Base-by-base conservation (phyloP, 306 rosid species). In the Quercus dentata region DNA sequence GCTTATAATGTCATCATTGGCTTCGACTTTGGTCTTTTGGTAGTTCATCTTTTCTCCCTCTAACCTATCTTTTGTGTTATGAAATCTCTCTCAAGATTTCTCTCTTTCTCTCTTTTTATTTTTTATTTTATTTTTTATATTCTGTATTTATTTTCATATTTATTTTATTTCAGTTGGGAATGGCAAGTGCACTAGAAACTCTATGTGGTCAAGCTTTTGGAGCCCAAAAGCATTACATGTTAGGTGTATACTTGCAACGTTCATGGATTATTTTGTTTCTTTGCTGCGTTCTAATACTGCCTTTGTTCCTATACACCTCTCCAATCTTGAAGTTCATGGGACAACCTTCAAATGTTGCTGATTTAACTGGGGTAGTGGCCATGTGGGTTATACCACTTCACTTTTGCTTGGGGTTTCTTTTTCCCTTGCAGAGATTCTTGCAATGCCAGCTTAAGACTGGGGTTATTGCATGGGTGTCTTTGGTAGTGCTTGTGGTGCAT, bases 121-220 rank as follows among this genome's bases (percentile, higher is more conserved):
- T 5, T 0, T 27, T 27, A 27, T 27, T 27, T 27, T 27, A 33
- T 17, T 0, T 31, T 8, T 55, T 35, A 2, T 17, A 38, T 14
- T 71, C 46, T 38, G 46, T 8, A 38, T 8, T 38, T 38, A 38
- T 38, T 38, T 38, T 38, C 44, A 38, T 38, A 6, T 38, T 8
- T 21, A 31, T 71, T 23, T 64, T 7, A n/a, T 5, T 70, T 27
- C 71, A 94, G 98, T 38, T 91, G 75, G 98, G 97, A 15, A 92
- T 94, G 97, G 97, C 97, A 4, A 92, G 98, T 35, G 97, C 97
- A 0, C 79, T 94, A 7, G 94, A 94, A 79, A 94, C 97, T 0
- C 88, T 92, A 0, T 94, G 97, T 3, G 98, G 98, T 25, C 97
- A 94, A 82, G 98, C 98, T 1, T 94, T 11, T 28, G 98, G 98